Conservation (phyloP, 495 filamentous ascomycete species). For the Neurospora sp. region DNA sequence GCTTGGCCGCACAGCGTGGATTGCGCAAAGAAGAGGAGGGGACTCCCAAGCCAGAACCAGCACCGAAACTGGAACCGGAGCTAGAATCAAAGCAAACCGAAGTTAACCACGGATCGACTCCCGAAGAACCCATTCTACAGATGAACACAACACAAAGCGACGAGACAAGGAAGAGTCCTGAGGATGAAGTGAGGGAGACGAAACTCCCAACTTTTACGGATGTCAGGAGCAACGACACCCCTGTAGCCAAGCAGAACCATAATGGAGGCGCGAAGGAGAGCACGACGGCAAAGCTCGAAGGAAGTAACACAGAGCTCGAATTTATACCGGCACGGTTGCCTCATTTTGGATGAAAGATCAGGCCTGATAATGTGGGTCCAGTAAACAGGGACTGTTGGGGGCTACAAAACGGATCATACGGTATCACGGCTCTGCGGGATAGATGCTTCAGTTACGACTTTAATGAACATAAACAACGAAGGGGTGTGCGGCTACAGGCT, state of each 20-base stretch:
- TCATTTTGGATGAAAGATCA: conserved; percentile 15
- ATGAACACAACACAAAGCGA: neutral
- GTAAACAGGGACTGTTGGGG: neutral
- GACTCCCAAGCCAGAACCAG: conserved; percentile 6
- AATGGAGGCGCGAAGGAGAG: neutral
- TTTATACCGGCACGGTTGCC: conserved; percentile 28
- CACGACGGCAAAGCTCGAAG: neutral
- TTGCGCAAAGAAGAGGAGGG: conserved; percentile 34
- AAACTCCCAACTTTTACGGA: conserved; percentile 2
- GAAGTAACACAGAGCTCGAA: neutral
- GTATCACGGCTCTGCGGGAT: neutral
- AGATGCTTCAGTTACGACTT: neutral
- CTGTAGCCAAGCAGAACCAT: neutral
- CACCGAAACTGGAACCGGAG: neutral
- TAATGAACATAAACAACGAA: neutral
- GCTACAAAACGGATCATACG: neutral
- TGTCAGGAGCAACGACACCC: neutral
- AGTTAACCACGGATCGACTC: neutral
- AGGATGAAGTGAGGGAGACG: conserved; percentile 4
- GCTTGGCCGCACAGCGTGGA: conserved; percentile 61
- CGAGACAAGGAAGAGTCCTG: neutral
- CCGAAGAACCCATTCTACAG: neutral
- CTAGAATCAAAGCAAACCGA: neutral
- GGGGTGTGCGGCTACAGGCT: neutral
- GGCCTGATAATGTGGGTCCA: neutral